Conservation (phyloP, 2,329 filamentous ascomycete genomes). For the Leptoxyphium fumago region DNA sequence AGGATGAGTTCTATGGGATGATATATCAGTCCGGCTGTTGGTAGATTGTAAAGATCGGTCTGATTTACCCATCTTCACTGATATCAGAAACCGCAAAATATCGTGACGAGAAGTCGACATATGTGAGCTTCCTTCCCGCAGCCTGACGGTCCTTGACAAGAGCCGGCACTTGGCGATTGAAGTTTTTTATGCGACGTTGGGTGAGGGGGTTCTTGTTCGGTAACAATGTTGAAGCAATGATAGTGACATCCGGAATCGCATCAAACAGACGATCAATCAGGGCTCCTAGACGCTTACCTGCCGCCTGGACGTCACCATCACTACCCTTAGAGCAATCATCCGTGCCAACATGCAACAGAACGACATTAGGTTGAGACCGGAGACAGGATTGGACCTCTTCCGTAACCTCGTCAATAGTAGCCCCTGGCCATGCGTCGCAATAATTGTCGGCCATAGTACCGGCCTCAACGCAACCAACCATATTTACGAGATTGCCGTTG, state of each 20-base stretch:
- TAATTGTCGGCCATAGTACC: not conserved
- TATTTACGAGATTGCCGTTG: no score
- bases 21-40: no score
- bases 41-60: no score
- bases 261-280: constrained; percentile 4
- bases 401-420: constrained; percentile 5
- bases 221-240: constrained; percentile 3
- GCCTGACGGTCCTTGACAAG: no score
- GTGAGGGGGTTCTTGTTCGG: constrained; percentile 1
- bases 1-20: no score
- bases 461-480: no score
- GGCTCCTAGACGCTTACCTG: constrained; percentile 1
- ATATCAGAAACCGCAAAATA: no score
- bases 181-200: not conserved
- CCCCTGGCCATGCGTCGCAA: constrained; percentile 5
- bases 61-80: no score
- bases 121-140: no score
- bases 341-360: constrained; percentile 5
- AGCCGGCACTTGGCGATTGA: no score
- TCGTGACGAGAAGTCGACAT: no score
- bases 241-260: constrained; percentile 3
- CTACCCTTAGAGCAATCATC: constrained; percentile 3
- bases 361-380: constrained; percentile 1
- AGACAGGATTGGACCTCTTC: constrained; percentile 1
- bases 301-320: constrained; percentile 1